Conservation (phyloP, 106 monocot genomes). For the Dendrobium nobile region DNA sequence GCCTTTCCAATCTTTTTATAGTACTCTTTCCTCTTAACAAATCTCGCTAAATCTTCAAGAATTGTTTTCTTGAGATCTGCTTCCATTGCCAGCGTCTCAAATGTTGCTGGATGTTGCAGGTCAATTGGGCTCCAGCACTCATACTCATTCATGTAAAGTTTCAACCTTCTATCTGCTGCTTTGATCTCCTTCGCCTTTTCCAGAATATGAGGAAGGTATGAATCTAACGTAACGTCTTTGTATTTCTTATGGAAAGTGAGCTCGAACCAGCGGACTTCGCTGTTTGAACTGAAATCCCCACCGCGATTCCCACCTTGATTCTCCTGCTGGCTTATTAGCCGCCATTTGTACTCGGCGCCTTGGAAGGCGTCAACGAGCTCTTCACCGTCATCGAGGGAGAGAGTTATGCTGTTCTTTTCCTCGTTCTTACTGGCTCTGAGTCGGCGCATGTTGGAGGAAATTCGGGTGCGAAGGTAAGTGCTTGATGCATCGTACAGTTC, state of each 20-base stretch:
- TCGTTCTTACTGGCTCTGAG: slow-evolving; percentile 22
- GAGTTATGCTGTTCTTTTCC: background rate
- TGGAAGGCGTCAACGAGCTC: slow-evolving; percentile 31
- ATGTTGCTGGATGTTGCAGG: slow-evolving; percentile 39
- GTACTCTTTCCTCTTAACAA: slow-evolving; percentile 29
- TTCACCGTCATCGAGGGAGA: slow-evolving; percentile 22
- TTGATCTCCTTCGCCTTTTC: slow-evolving; percentile 13
- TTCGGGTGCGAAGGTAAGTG: slow-evolving; percentile 19
- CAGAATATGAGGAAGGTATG: slow-evolving; percentile 26
- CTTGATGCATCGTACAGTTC: slow-evolving; percentile 16
- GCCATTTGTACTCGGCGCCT: slow-evolving; percentile 30
- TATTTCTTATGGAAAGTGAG: slow-evolving; percentile 32
- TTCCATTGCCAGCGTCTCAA: slow-evolving; percentile 44
- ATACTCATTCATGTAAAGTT: slow-evolving; percentile 21
- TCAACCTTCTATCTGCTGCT: slow-evolving; percentile 7
- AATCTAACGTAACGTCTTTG: slow-evolving; percentile 12
- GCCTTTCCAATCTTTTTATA: slow-evolving; percentile 37
- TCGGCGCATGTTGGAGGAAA: slow-evolving; percentile 9
- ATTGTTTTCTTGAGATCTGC: slow-evolving; percentile 21
- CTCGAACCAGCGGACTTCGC: slow-evolving; percentile 10
- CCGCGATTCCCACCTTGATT: background rate
- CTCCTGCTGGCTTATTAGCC: slow-evolving; percentile 2
- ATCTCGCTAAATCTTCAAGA: slow-evolving; percentile 27
- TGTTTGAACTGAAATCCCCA: too few species aligned
- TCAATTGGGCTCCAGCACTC: slow-evolving; percentile 17